Conservation (phyloP, 1,139 yeast genomes). For the Taphrina betulina region DNA sequence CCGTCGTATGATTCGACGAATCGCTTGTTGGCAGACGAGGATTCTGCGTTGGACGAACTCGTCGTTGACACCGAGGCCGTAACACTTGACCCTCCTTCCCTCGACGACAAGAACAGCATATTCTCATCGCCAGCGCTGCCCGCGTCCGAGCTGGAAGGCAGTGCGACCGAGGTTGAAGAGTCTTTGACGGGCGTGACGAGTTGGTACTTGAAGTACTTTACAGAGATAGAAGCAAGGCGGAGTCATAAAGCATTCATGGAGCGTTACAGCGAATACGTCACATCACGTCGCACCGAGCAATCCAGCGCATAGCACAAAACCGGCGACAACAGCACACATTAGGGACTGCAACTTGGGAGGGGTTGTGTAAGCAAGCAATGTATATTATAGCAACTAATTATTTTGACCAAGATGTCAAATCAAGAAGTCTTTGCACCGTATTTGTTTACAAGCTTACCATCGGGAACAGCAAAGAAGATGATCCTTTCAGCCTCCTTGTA, state of each 20-base stretch:
- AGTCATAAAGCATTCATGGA: background rate
- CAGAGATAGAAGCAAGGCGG: slow-evolving; percentile 3
- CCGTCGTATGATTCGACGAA: too few relatives aligned
- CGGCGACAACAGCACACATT: too few relatives aligned
- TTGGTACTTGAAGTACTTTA: slow-evolving; percentile 27
- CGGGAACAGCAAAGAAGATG: slow-evolving; percentile 91
- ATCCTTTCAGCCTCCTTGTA: slow-evolving; percentile 56
- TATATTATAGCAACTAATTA: too few relatives aligned
- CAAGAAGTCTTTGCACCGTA: slow-evolving; percentile 63
- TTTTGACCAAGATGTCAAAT: background rate
- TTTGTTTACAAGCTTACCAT: slow-evolving; percentile 84
- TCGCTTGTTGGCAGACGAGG: background rate
- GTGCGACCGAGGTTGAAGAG: slow-evolving; percentile 6
- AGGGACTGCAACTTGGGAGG: too few relatives aligned
- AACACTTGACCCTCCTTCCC: too few relatives aligned
- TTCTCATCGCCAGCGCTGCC: too few relatives aligned
- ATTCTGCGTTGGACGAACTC: background rate
- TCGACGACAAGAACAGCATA: too few relatives aligned
- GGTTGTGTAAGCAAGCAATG: too few relatives aligned
- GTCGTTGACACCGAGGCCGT: too few relatives aligned
- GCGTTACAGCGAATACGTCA: background rate
- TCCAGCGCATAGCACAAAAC: too few relatives aligned
- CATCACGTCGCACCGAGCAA: too few relatives aligned
- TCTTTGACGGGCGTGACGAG: slow-evolving; percentile 11
- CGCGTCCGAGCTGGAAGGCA: background rate